These are phyloP conservation scores for Vickermania ingenoplastis DNA, from an alignment of 208 protist species.

Conservation along the genomic window DNA sequence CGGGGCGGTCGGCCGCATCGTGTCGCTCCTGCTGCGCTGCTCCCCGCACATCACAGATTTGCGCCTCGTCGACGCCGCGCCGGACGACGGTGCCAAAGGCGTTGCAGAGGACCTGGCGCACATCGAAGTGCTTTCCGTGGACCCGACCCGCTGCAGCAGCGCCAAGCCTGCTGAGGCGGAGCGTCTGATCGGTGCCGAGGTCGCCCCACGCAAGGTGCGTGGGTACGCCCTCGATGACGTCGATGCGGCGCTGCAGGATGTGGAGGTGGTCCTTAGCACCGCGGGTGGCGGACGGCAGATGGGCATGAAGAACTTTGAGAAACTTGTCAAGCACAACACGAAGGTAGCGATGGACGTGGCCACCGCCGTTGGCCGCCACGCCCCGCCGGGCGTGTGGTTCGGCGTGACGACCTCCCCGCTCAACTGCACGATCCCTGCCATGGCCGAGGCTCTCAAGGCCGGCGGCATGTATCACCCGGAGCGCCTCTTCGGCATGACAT, in stretches of 20 bases:
- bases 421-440: conserved; percentile 80
- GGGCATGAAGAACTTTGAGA: conserved; percentile 68
- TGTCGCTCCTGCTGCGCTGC: neutral
- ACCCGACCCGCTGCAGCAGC: neutral
- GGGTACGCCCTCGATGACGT: conserved; percentile 14
- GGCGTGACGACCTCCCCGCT: conserved; percentile 80
- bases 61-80: neutral
- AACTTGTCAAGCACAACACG: conserved; percentile 78
- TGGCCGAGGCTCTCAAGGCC: conserved; percentile 50
- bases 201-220: neutral
- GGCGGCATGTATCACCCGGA: conserved; percentile 36
- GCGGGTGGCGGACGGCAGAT: conserved; percentile 75
- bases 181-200: neutral
- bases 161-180: neutral
- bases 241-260: conserved; percentile 26
- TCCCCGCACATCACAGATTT: neutral
- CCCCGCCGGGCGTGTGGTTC: conserved; percentile 51
- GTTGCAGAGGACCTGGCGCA: conserved; percentile 32
- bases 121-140: conserved; percentile 9
- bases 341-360: conserved; percentile 12
- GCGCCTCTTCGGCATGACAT: conserved; percentile 75
- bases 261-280: conserved; percentile 59
- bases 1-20: conserved; percentile 66
- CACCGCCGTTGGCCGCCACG: conserved; percentile 42
- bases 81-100: conserved; percentile 5